Base-by-base conservation (phyloP, 257 asterid genomes). In the Solanum lycopersicoides region DNA sequence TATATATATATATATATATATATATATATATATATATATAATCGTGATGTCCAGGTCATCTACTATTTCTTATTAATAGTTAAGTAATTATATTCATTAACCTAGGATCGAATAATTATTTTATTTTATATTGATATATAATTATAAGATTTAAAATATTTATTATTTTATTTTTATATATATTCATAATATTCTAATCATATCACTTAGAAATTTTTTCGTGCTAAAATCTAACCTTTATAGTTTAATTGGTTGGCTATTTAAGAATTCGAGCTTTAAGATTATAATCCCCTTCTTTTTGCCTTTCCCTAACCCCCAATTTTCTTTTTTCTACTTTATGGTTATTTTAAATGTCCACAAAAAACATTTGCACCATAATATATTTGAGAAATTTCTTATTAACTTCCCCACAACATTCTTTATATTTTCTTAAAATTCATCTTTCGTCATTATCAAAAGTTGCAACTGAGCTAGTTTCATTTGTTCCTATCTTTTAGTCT, bases 401-500 rank as follows among this genome's bases (percentile, higher is more conserved):
- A 80, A 9, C 30, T 80, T 47, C 85, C 69, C 4, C 3, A 47
- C 44, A 30, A 41, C 35, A 76, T 37, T 37, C 30, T 21, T 34
- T 32, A 7, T 35, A 2, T 15, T 76, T 69, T 23, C 20, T 50
- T 47, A 47, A 47, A 80, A 80, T 50, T 80, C 44, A 80, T 0
- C 56, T 12, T 30, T 80, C 91, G 90, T 93, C 95, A 92, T 89
- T 90, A 83, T 50, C 87, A 87, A 92, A 95, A 95, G 98, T 94
- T 91, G 82, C 93, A 89, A 88, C 82, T 88, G n/a, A 91, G 91
- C 59, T 47, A 12, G 7, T 75, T 88, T 88, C 83, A 90, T 92
- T 91, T 93, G 95, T 88, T 85, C 86, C 82, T 47, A 80, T 80
- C 85, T 18, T 80, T 3, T 80, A 8, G 69, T 47, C 44, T 50